Evolutionary conservation across 768 basidiomycete species (phyloP), one percentile per base, ranked within the genome.

Genomic region (Tricholoma terreum): DNA sequence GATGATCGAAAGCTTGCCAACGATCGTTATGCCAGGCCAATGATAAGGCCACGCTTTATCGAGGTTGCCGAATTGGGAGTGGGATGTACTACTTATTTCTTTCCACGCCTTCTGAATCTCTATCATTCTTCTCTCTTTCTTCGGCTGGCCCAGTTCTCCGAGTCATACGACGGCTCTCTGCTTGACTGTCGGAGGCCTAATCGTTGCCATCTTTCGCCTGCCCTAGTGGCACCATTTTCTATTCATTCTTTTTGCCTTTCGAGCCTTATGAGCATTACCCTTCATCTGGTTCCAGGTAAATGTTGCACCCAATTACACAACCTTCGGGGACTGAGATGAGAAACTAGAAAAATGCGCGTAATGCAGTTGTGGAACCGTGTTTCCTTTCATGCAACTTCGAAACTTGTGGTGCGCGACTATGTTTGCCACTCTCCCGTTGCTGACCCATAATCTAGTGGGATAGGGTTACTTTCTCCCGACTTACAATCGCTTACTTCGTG

Each of bases 401-500:
- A 71, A 63, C 73, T 84, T 52, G 69, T 84, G 58, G 85, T 85
- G 62, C 65, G 79, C 76, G 7, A 40, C 33, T 36, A 30, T 22
- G 14, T 15, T 11, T 52, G 43, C 42, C 17, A 30, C 31, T 52
- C 11, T 35, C 12, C 53, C 15, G 51, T 17, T 31, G 42, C 14
- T 54, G 45, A 52, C 27, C 34, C 24, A 57, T 53, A 21, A 40
- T 53, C 42, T 65, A 90, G 88, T 87, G 86, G 85, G 77, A 82
- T 56, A 81, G 87, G 55, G 74, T 90, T 63, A 85, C 87, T 19
- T 83, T 85, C 65, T 87, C 89, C 49, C 79, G 78, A 35, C 75
- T 87, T 53, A 86, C 89, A 17, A 73, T 78, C 58, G 64, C 83
- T 64, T 92, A 90, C 69, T 83, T 89, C 65, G 54, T 77, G 43